Evolutionary conservation across 352 stramenopile genomes (phyloP).

Genomic region (Albugo candida): DNA sequence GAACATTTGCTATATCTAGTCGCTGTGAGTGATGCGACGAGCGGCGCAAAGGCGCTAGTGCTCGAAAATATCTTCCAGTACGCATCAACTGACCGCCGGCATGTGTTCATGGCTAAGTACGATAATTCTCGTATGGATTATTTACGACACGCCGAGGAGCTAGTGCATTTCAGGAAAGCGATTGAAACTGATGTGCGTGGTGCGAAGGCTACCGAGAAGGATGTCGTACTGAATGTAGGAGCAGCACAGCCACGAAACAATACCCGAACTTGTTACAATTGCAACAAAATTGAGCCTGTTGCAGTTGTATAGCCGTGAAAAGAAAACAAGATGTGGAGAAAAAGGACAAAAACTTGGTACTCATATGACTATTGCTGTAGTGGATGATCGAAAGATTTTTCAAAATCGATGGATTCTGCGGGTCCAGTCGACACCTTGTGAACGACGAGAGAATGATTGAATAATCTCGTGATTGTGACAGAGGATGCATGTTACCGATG

Average conservation of each 20-base stretch:
- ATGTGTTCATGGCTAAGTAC: neutral
- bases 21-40: constrained; percentile 4
- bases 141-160: constrained; percentile 4
- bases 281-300: neutral
- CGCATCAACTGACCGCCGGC: neutral
- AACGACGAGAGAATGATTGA: neutral
- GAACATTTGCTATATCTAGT: constrained; percentile 13
- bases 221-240: neutral
- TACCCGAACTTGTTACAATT: neutral
- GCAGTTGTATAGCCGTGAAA: neutral
- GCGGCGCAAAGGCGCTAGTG: neutral
- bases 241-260: neutral
- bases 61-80: constrained; percentile 5
- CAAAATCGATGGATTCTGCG: neutral
- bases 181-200: neutral
- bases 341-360: neutral
- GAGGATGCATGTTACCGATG: neutral
- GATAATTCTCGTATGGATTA: neutral
- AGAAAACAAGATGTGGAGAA: neutral
- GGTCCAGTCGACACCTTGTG: neutral
- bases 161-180: constrained; percentile 1
- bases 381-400: neutral
- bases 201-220: neutral
- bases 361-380: neutral
- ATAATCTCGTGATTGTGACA: neutral